A percentile compares a stretch with the other conserved stretches of the same genome.
These are phyloP conservation scores for Pseudogymnoascus sp. DNA, from an alignment of 2,329 filamentous ascomycete genomes.

Conservation along the genomic window DNA sequence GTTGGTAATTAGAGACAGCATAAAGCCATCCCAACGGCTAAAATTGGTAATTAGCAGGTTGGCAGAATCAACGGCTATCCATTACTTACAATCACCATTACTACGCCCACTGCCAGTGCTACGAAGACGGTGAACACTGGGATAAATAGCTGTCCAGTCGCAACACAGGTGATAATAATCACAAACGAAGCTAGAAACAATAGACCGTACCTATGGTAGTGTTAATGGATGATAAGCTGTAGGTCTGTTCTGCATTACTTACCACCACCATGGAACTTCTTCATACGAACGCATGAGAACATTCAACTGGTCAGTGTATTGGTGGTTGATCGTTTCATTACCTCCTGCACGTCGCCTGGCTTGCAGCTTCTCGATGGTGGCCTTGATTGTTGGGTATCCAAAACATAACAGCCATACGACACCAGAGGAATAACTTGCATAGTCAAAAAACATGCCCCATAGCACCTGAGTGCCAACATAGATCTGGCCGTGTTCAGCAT, in stretches of 20 bases:
- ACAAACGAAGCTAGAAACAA: conserved; percentile 43
- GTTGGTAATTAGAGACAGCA: conserved; percentile 46
- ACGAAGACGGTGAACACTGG: conserved; percentile 53
- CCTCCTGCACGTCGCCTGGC: conserved; percentile 27
- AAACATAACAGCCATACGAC: conserved; percentile 52
- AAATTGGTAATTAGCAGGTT: neutral
- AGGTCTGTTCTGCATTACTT: conserved; percentile 18
- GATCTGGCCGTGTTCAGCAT: conserved; percentile 42
- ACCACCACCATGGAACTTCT: conserved; percentile 54
- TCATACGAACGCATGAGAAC: conserved; percentile 48
- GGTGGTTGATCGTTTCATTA: conserved; percentile 39
- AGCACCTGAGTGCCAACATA: conserved; percentile 50
- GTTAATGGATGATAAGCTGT: neutral
- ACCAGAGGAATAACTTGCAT: conserved; percentile 49
- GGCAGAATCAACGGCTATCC: neutral
- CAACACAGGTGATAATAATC: conserved; percentile 43
- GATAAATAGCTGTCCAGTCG: conserved; percentile 45
- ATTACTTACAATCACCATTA: conserved; percentile 37
- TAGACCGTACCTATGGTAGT: conserved; percentile 16
- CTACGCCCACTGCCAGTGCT: conserved; percentile 44
- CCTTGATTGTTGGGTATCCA: conserved; percentile 40
- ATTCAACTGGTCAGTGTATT: conserved; percentile 52
- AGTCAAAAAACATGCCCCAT: conserved; percentile 53
- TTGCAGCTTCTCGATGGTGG: conserved; percentile 37
- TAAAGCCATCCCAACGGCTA: conserved; percentile 50